Conservation (phyloP, 2,329 filamentous ascomycete species). For the Aspergillus vadensis region DNA sequence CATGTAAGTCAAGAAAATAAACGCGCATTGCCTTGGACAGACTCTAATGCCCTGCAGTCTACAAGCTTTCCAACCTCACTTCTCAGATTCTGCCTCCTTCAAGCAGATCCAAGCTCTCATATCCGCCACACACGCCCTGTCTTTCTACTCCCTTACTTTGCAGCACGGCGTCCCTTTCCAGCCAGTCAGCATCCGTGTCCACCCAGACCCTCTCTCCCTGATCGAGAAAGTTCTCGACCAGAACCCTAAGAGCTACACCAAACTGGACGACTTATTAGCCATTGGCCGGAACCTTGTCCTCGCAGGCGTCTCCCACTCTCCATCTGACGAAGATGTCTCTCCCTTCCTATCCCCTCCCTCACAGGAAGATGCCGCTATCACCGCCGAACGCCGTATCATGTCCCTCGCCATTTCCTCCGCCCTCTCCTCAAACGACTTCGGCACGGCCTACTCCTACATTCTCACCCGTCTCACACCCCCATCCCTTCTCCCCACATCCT, state of each 20-base stretch:
- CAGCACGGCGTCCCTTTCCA: constrained; percentile 67
- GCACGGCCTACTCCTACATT: constrained; percentile 68
- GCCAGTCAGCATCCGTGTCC: constrained; percentile 67
- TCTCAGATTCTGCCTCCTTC: constrained; percentile 43
- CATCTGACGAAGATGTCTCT: constrained; percentile 24
- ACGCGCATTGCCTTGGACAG: background rate
- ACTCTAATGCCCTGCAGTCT: constrained; percentile 31
- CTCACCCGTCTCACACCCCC: constrained; percentile 56
- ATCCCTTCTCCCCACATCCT: constrained; percentile 35
- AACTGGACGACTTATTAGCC: constrained; percentile 64
- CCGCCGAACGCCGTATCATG: constrained; percentile 50
- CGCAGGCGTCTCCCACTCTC: constrained; percentile 42
- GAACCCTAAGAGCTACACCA: constrained; percentile 63
- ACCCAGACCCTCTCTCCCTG: constrained; percentile 60
- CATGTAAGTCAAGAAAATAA: constrained; percentile 43
- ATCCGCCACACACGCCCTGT: constrained; percentile 63
- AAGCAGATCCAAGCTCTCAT: constrained; percentile 56
- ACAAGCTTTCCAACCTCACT: constrained; percentile 46
- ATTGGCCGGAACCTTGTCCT: constrained; percentile 62
- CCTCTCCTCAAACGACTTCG: constrained; percentile 50
- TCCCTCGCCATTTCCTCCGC: constrained; percentile 50
- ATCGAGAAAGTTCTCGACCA: constrained; percentile 64
- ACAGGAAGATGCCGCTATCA: constrained; percentile 33
- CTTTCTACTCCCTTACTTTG: constrained; percentile 65
- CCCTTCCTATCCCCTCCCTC: constrained; percentile 15